A percentile compares a stretch with the other conserved stretches of the same genome.
Evolutionary conservation across 371 early-diverging fungal genomes (phyloP).

Genomic region (Syncephalastrum contaminatum): DNA sequence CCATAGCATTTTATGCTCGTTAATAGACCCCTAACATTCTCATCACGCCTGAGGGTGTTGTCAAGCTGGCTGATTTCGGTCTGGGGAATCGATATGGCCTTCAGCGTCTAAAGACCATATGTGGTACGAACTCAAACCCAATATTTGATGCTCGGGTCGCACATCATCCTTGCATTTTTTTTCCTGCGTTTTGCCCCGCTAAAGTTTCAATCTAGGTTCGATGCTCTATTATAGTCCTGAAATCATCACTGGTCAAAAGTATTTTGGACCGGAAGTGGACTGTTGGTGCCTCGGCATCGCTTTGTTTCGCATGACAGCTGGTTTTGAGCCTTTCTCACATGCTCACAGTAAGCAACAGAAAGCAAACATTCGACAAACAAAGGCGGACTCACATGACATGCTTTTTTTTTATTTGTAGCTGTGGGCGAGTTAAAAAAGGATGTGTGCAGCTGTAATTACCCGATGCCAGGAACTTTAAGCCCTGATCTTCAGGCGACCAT

Average conservation of each 20-base stretch:
- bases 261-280: constrained; percentile 69
- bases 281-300: constrained; percentile 87
- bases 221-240: constrained; percentile 65
- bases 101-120: constrained; percentile 73
- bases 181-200: constrained; percentile 1
- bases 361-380: background rate
- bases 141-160: too few relatives aligned
- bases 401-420: constrained; percentile 21
- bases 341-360: constrained; percentile 39
- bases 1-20: background rate
- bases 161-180: constrained; percentile 21
- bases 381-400: background rate
- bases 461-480: constrained; percentile 48
- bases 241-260: constrained; percentile 57
- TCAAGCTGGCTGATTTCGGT: constrained; percentile 83
- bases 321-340: constrained; percentile 84
- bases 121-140: constrained; percentile 53
- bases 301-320: constrained; percentile 87
- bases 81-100: constrained; percentile 72
- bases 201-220: constrained; percentile 25
- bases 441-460: constrained; percentile 59
- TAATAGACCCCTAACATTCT: constrained; percentile 56
- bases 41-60: constrained; percentile 42
- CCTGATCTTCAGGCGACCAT: constrained; percentile 44
- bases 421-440: constrained; percentile 68